phyloP scores from a whole-genome alignment of 768 basidiomycete genomes.

The Lactarius evosmus region DNA sequence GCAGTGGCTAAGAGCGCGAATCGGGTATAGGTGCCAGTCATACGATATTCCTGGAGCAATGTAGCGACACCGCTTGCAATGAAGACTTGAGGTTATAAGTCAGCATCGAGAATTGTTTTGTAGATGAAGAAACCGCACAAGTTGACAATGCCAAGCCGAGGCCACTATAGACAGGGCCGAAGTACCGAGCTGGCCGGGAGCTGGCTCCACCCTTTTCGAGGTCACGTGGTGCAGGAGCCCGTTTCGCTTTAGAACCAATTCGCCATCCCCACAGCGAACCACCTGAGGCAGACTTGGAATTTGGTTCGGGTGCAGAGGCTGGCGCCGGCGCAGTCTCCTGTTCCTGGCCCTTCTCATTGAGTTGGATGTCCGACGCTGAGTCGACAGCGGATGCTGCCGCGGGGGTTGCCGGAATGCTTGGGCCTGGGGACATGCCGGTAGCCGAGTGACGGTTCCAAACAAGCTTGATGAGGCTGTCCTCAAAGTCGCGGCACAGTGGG shows the following conservation, averaged over 20 bases:
- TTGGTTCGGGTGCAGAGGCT: neutral
- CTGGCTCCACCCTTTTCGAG: slow-evolving; percentile 47
- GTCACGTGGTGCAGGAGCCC: slow-evolving; percentile 35
- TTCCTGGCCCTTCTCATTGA: slow-evolving; percentile 46
- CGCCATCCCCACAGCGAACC: slow-evolving; percentile 32
- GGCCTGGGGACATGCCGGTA: neutral
- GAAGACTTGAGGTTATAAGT: slow-evolving; percentile 48
- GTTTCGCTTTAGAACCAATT: slow-evolving; percentile 33
- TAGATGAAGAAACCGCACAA: slow-evolving; percentile 43
- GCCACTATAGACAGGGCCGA: slow-evolving; percentile 73
- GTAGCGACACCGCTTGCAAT: slow-evolving; percentile 56
- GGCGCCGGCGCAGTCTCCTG: slow-evolving; percentile 16
- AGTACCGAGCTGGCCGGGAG: slow-evolving; percentile 45
- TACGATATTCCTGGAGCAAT: slow-evolving; percentile 60
- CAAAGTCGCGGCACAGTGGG: slow-evolving; percentile 65
- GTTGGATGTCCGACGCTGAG: slow-evolving; percentile 51
- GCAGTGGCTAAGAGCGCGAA: slow-evolving; percentile 63
- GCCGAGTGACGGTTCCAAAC: slow-evolving; percentile 54
- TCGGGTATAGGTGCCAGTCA: slow-evolving; percentile 60
- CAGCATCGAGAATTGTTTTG: neutral
- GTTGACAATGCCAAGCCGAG: slow-evolving; percentile 59
- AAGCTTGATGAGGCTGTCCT: slow-evolving; percentile 73
- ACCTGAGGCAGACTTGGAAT: slow-evolving; percentile 11
- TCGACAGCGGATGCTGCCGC: slow-evolving; percentile 43
- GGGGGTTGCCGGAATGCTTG: slow-evolving; percentile 39